Evolutionary conservation across 2,329 filamentous ascomycete species (phyloP).

Genomic region (Ascochyta rabiei): DNA sequence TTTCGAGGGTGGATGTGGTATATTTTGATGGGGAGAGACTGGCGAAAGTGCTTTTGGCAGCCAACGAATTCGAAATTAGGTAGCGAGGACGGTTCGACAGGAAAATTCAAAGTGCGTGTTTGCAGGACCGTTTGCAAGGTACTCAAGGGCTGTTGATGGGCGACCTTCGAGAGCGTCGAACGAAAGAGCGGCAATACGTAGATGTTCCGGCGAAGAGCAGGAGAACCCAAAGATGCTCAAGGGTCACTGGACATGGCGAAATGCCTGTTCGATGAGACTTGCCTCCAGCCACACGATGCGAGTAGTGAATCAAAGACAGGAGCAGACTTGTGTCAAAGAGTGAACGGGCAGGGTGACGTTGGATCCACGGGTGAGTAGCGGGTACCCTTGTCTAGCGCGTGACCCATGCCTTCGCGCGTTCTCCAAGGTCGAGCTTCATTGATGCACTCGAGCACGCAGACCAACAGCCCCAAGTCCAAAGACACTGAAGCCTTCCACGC

Average conservation of each 20-base stretch:
- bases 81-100: neutral
- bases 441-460: neutral
- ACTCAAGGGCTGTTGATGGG: neutral
- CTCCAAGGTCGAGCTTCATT: neutral
- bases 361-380: slow-evolving; percentile 10
- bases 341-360: slow-evolving; percentile 15
- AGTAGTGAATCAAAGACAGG: neutral
- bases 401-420: slow-evolving; percentile 1
- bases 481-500: neutral
- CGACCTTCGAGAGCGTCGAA: neutral
- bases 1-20: neutral
- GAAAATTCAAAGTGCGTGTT: neutral
- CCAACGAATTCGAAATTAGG: neutral
- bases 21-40: neutral
- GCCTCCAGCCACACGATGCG: neutral
- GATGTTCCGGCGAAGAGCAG: neutral
- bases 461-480: neutral
- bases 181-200: neutral
- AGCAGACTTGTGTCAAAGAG: slow-evolving; percentile 1
- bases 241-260: neutral
- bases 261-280: neutral
- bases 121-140: neutral
- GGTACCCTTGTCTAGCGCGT: slow-evolving; percentile 10
- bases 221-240: neutral
- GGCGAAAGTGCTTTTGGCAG: neutral